Conservation (phyloP, 371 early-diverging fungal genomes). For the Syncephalastrum racemosum region DNA sequence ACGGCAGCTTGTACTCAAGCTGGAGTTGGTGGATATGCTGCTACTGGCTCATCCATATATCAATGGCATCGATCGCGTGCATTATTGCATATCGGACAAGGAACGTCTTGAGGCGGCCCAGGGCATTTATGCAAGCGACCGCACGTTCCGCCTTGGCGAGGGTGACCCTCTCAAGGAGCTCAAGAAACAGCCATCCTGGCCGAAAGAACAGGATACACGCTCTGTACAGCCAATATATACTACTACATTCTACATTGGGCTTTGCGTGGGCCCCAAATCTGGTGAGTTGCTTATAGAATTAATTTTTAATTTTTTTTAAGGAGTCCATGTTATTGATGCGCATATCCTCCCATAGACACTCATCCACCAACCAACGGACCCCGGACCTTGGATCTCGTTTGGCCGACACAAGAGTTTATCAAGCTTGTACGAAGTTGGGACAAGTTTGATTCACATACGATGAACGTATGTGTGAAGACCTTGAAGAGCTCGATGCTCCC, state of each 20-base stretch:
- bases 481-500: conserved; percentile 60
- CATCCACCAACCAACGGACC: neutral
- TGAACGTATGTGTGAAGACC: conserved; percentile 70
- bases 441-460: conserved; percentile 63
- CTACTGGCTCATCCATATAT: conserved; percentile 88
- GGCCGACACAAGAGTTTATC: conserved; percentile 81
- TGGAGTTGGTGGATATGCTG: conserved; percentile 83
- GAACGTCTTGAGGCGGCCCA: conserved; percentile 66
- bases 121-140: conserved; percentile 48
- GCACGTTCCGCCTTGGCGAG: conserved; percentile 32
- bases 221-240: conserved; percentile 52
- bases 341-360: neutral
- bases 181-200: conserved; percentile 11
- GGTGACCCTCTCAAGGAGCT: conserved; percentile 29
- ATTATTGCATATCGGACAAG: conserved; percentile 57
- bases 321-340: neutral
- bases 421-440: conserved; percentile 81
- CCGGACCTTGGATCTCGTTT: conserved; percentile 67
- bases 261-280: conserved; percentile 57
- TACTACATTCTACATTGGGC: conserved; percentile 87
- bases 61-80: conserved; percentile 75
- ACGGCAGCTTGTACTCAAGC: conserved; percentile 84
- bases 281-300: conserved; percentile 25
- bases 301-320: neutral
- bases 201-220: conserved; percentile 22